Base-by-base conservation (phyloP, 805 yeast genomes). In the Geotrichum ghanense region DNA sequence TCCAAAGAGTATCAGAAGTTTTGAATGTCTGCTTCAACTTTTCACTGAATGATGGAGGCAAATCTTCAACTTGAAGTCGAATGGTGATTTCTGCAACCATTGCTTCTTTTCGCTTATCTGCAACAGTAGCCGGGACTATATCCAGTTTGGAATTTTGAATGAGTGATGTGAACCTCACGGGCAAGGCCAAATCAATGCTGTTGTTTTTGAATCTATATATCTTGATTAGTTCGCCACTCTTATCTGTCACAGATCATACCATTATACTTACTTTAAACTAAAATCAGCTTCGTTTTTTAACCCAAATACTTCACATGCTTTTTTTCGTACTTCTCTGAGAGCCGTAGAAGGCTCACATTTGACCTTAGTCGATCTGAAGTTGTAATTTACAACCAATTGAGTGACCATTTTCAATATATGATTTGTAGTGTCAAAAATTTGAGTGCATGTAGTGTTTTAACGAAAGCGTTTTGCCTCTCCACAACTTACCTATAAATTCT, bases 81-180 rank as follows among this genome's bases (percentile, higher is more conserved):
- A 56, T 41, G 43, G 40, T 42, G 17, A 50, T 47, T 16, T 22
- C 41, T 25, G 34, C 16, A 3, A 23, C 20, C 22, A 3, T 41
- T 16, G 27, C 26, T 19, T 20, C 17, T 16, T 25, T 22, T 44
- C 31, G 7, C 22, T 22, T 22, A 37, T 41, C 19, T 14, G 23
- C 17, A n/a, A 9, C 31, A 9, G 27, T 17, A n/a, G 51, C 47
- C n/a, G 45, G 35, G 5, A 52, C 53, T 14, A 56, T 47, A 22
- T 54, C 58, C 43, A 56, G 27, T 27, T 53, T 54, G 2, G 58
- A 50, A 42, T 49, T 53, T n/a, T 49, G 42, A n/a, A 50, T 55
- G 26, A 49, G 43, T 41, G 50, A 51, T 26, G 50, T 52, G 34
- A 51, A 50, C 40, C 53, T 47, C 25, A 50, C 46, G 19, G 54